Conservation (phyloP, 75 land plant genomes). For the Adiantum capillusveneris region DNA sequence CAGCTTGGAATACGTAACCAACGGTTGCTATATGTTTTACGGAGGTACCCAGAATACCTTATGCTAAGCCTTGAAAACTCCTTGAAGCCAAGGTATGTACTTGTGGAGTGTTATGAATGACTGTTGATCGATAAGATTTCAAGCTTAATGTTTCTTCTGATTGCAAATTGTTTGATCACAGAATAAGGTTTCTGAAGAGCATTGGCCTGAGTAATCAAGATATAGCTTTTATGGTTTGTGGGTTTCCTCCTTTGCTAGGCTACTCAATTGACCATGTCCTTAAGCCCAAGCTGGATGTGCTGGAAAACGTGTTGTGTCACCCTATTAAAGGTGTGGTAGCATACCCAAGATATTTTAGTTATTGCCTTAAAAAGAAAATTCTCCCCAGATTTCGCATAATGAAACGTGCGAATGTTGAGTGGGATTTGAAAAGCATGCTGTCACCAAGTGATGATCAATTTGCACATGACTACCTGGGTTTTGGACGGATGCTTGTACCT, state of each 20-base stretch:
- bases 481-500: slow-evolving; percentile 49
- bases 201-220: slow-evolving; percentile 49
- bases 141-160: no score
- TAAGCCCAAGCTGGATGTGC: slow-evolving; percentile 71
- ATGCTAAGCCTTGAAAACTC: slow-evolving; percentile 49
- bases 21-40: slow-evolving; percentile 43
- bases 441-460: slow-evolving; percentile 79
- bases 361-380: slow-evolving; percentile 75
- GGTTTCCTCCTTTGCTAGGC: slow-evolving; percentile 81
- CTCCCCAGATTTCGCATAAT: slow-evolving; percentile 68
- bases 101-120: background rate
- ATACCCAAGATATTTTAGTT: slow-evolving; percentile 90
- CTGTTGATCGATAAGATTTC: no score
- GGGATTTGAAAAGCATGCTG: slow-evolving; percentile 68
- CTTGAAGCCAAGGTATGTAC: slow-evolving; percentile 55
- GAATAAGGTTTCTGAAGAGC: slow-evolving; percentile 49
- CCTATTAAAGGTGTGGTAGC: slow-evolving; percentile 57
- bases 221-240: slow-evolving; percentile 55
- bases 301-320: slow-evolving; percentile 43
- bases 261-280: slow-evolving; percentile 67
- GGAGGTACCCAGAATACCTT: slow-evolving; percentile 75
- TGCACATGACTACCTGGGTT: slow-evolving; percentile 56
- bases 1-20: slow-evolving; percentile 41
- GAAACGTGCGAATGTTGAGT: slow-evolving; percentile 37
- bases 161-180: slow-evolving; percentile 14